phyloP scores from a whole-genome alignment of 257 asterid species.

The Apocynum venetum region DNA sequence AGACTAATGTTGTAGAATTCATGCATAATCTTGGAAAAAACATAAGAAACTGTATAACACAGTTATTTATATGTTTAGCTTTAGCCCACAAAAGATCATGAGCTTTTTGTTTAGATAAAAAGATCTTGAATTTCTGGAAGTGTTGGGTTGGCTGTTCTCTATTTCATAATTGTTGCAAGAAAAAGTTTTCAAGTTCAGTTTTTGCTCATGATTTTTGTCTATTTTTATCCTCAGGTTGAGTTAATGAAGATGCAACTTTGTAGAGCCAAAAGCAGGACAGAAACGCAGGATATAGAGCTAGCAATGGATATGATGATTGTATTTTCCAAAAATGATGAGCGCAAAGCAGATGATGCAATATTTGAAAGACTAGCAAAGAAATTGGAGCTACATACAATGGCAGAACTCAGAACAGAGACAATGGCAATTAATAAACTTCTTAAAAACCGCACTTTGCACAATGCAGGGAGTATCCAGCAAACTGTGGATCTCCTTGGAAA shows the following conservation, averaged over 20 bases:
- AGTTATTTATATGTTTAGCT: neutral
- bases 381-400: conserved; percentile 36
- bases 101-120: neutral
- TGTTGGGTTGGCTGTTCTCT: neutral
- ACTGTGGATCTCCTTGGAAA: conserved; percentile 34
- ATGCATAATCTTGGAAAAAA: neutral
- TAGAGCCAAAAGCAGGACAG: conserved; percentile 51
- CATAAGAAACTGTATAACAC: neutral
- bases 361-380: conserved; percentile 54
- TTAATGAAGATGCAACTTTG: conserved; percentile 54
- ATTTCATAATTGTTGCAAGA: neutral
- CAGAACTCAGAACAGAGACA: conserved; percentile 46
- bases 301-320: conserved; percentile 66
- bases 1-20: neutral
- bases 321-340: conserved; percentile 34
- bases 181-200: neutral
- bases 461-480: conserved; percentile 29
- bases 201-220: conserved; percentile 1
- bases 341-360: conserved; percentile 46
- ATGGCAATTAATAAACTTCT: conserved; percentile 37
- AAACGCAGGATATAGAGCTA: conserved; percentile 59
- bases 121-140: neutral
- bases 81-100: neutral
- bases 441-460: conserved; percentile 22
- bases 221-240: conserved; percentile 40